Evolutionary conservation across 1,284 basidiomycete species (phyloP), one percentile per base, ranked within the genome.

Genomic region (Leccinum subrobustum): DNA sequence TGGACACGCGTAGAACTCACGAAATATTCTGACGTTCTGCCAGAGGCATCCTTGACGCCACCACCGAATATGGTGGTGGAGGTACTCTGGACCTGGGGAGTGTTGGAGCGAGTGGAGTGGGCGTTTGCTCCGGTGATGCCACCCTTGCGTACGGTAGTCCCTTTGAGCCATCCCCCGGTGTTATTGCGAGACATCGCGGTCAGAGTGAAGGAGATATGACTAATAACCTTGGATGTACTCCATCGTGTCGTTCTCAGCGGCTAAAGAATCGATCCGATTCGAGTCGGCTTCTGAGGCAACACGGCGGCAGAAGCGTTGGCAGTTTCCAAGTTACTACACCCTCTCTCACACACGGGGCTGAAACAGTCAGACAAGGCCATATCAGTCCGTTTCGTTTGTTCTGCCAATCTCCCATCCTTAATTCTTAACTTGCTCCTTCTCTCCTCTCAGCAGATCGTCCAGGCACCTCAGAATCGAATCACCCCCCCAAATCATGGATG

Each of bases 31-130:
- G 86, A 79, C 2, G 86, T 90, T 72, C 90, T 81, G 16, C 91
- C 91, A 25, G 90, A 91, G 0, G 85, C 79, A 80, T 93, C 91
- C 73, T 92, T 92, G 62, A 93, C 87, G 18, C 90, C 90, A 31
- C 89, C 89, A 31, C 87, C 88, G 67, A 87, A 92, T 65, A 89
- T 77, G 0, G 87, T 89, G 1, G 81, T 76, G 3, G 89, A 88
- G 0, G 89, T 88, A 64, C 83, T 86, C 67, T 88, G 86, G 4
- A 89, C 76, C 65, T 89, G 87, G 2, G 89, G 88, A 0, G 89
- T 89, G 29, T 78, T 82, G 3, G 84, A 83, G 27, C 88, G 84
- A 2, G 87, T 73, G 16, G 65, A 79, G 60, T 80, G 79, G 3
- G 78, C 65, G 42, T 74, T 78, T 2, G 81, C 78, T 20, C 81